Conservation (phyloP, 2,329 filamentous ascomycete genomes). For the Calonectria naviculata region DNA sequence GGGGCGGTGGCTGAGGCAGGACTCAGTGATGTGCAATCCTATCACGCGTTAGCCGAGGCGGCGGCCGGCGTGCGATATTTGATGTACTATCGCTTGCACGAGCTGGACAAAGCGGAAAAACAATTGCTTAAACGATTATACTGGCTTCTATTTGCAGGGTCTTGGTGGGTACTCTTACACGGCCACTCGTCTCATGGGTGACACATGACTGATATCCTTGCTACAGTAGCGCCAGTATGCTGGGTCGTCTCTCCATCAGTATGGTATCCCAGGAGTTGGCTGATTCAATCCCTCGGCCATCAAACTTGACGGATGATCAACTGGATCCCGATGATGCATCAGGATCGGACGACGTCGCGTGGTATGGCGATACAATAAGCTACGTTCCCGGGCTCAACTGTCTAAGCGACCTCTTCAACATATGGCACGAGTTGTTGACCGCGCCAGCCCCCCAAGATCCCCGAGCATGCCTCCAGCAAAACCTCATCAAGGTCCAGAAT, state of each 20-base stretch:
- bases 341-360: constrained; percentile 25
- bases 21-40: constrained; percentile 30
- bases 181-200: background rate
- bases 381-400: constrained; percentile 49
- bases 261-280: constrained; percentile 38
- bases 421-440: constrained; percentile 46
- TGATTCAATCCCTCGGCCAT: constrained; percentile 35
- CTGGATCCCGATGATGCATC: constrained; percentile 34
- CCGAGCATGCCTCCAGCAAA: constrained; percentile 14
- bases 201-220: background rate
- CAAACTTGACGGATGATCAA: constrained; percentile 43
- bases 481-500: constrained; percentile 38
- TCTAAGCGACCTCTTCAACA: constrained; percentile 46
- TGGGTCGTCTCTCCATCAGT: constrained; percentile 40
- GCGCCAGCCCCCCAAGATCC: constrained; percentile 14
- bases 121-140: constrained; percentile 48
- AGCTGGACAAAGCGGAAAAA: constrained; percentile 39
- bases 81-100: constrained; percentile 38
- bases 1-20: constrained; percentile 23
- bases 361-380: constrained; percentile 46
- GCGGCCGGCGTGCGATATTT: constrained; percentile 45
- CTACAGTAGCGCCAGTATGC: constrained; percentile 42
- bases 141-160: constrained; percentile 47
- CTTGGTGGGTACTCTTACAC: constrained; percentile 32
- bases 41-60: constrained; percentile 38